Conservation (phyloP, 1,284 basidiomycete genomes). For the Taiwanofungus camphoratus region DNA sequence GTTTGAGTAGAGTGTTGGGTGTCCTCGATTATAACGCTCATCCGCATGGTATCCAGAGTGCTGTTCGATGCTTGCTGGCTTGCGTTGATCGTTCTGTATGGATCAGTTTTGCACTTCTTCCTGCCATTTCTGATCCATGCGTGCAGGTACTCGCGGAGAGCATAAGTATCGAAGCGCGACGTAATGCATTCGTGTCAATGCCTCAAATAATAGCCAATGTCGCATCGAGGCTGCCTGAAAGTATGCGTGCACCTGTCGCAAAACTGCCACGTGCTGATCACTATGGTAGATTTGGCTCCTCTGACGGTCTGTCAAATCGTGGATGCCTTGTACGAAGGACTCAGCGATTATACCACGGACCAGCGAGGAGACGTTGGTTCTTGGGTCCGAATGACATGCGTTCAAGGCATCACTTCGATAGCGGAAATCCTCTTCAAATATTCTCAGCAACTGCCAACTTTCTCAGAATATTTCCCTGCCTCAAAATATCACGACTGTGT, state of each 20-base stretch:
- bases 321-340: conserved; percentile 53
- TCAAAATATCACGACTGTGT: conserved; percentile 52
- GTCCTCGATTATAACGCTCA: conserved; percentile 59
- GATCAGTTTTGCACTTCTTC: too few species aligned
- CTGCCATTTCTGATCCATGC: conserved; percentile 17
- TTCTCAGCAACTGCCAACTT: conserved; percentile 35
- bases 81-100: conserved; percentile 52
- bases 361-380: conserved; percentile 97
- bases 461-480: conserved; percentile 54
- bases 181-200: conserved; percentile 68
- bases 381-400: conserved; percentile 83
- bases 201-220: conserved; percentile 49
- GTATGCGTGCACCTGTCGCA: conserved; percentile 32
- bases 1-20: conserved; percentile 74
- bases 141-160: conserved; percentile 39
- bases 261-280: not conserved
- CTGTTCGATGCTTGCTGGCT: conserved; percentile 54
- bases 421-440: conserved; percentile 41
- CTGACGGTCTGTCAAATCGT: conserved; percentile 40
- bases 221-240: conserved; percentile 35
- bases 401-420: conserved; percentile 54
- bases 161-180: conserved; percentile 58
- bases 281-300: conserved; percentile 41
- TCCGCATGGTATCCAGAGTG: conserved; percentile 45
- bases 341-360: conserved; percentile 90